Percentiles rank a stretch among this genome's conserved stretches.
Conservation (phyloP, 83 land plant species). For the Thuja plicata region DNA sequence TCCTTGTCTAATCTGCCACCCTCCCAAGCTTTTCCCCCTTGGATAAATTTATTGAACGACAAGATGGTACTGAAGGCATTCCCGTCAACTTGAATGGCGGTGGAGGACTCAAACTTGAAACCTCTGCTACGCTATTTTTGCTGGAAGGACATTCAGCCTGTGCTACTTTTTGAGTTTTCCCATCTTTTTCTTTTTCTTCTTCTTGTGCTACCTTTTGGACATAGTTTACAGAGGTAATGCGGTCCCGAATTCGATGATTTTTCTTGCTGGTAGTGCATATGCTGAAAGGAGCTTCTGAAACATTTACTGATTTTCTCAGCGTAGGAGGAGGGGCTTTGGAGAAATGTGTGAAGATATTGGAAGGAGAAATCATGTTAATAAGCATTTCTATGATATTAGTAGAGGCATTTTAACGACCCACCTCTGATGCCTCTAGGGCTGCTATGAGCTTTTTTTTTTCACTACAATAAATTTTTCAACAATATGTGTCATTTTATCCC, state of each 20-base stretch:
- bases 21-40: too few relatives aligned
- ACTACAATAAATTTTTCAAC: too few relatives aligned
- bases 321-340: too few relatives aligned
- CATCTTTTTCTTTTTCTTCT: not conserved
- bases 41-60: too few relatives aligned
- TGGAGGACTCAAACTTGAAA: not conserved
- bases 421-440: not conserved
- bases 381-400: not conserved
- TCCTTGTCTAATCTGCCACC: too few relatives aligned
- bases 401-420: not conserved
- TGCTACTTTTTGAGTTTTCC: not conserved
- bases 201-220: not conserved
- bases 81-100: constrained; percentile 32
- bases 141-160: not conserved
- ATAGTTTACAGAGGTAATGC: not conserved
- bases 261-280: not conserved
- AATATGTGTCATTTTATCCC: too few relatives aligned
- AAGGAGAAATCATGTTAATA: not conserved
- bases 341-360: too few relatives aligned
- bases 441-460: not conserved
- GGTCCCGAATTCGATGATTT: not conserved
- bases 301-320: not conserved
- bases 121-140: not conserved
- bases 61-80: constrained; percentile 54
- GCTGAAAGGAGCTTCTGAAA: not conserved